These are phyloP conservation scores for Acanthamoeba royreba DNA, from an alignment of 208 protist genomes.

Conservation along the genomic window DNA sequence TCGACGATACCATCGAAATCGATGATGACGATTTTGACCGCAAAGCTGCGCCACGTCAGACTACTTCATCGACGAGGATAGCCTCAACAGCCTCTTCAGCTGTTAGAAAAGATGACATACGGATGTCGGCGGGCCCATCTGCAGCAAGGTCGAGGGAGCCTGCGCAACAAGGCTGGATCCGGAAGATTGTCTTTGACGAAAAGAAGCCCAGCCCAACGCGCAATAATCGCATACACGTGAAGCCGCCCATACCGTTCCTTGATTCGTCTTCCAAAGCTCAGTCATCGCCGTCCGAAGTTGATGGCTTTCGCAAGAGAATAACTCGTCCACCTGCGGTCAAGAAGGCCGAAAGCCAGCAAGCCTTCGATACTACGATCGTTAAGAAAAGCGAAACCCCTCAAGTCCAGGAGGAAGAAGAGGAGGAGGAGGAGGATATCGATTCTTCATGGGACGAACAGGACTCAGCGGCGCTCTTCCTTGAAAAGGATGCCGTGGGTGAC, in stretches of 20 bases:
- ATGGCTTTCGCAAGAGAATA: background rate
- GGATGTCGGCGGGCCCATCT: background rate
- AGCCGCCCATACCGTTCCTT: background rate
- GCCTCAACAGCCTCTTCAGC: background rate
- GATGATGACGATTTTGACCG: background rate
- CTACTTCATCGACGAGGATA: background rate
- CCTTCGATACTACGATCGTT: too few relatives aligned
- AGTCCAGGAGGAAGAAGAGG: background rate
- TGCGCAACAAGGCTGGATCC: background rate
- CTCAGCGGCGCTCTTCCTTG: background rate
- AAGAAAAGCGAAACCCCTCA: too few relatives aligned
- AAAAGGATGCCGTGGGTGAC: background rate
- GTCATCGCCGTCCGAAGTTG: background rate
- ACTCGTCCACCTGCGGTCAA: background rate
- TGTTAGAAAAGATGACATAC: background rate
- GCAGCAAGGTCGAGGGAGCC: background rate
- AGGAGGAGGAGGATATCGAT: background rate
- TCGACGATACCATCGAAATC: background rate
- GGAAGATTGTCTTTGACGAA: background rate
- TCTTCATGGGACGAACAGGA: background rate
- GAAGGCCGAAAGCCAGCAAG: too few relatives aligned
- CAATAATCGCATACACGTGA: background rate
- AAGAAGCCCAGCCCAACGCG: background rate
- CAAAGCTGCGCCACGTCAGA: background rate
- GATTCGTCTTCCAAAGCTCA: background rate